Conservation (phyloP, 148 eudicot genomes). For the Gaultheria prostrata region DNA sequence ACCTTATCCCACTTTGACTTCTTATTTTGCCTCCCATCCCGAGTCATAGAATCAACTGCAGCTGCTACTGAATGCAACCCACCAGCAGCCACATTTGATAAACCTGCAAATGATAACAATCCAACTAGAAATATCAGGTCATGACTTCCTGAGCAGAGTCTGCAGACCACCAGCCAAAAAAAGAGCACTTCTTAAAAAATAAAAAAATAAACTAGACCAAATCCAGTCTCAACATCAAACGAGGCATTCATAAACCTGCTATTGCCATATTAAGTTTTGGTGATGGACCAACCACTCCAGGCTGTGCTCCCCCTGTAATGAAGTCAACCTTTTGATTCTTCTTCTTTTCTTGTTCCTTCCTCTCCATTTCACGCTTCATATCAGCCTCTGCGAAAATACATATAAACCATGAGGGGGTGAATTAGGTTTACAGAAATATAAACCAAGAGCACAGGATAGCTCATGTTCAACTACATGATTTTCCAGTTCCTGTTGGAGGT, state of each 20-base stretch:
- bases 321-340: constrained; percentile 79
- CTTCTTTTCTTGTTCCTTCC: constrained; percentile 85
- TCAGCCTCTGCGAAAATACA: constrained; percentile 62
- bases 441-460: too few species aligned
- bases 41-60: constrained; percentile 42
- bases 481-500: too few species aligned
- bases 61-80: constrained; percentile 39
- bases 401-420: constrained; percentile 4
- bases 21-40: constrained; percentile 82
- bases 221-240: background rate
- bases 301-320: constrained; percentile 63
- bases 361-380: constrained; percentile 85
- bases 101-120: constrained; percentile 39
- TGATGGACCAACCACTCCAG: constrained; percentile 42
- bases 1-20: constrained; percentile 99
- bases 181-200: background rate
- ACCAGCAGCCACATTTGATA: constrained; percentile 38
- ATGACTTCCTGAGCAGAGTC: background rate
- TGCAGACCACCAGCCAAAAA: constrained; percentile 4
- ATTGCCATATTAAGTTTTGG: constrained; percentile 55
- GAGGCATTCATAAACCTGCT: constrained; percentile 45
- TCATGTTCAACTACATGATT: too few species aligned
- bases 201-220: background rate
- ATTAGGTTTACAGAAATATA: constrained; percentile 1
- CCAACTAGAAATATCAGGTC: constrained; percentile 11